Conservation (phyloP, 1,284 basidiomycete genomes). For the Vanrija humicola region DNA sequence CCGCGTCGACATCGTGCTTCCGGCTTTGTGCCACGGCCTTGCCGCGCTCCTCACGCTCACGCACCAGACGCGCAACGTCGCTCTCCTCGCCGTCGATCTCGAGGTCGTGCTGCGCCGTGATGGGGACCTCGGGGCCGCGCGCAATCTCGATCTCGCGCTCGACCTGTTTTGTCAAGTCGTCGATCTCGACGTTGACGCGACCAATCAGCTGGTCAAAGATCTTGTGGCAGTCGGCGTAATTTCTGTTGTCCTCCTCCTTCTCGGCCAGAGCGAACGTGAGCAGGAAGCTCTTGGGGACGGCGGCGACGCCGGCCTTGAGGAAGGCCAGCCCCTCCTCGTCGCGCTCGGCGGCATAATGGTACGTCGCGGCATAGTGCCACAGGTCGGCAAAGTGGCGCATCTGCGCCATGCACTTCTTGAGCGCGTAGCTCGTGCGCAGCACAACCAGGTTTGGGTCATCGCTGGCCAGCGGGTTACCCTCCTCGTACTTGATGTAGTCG, state of each 20-base stretch:
- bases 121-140: constrained; percentile 46
- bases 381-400: constrained; percentile 96
- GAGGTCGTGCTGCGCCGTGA: constrained; percentile 21
- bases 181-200: constrained; percentile 66
- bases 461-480: constrained; percentile 82
- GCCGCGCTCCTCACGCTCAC: constrained; percentile 61
- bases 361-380: constrained; percentile 89
- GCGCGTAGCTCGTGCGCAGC: constrained; percentile 72
- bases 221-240: constrained; percentile 63
- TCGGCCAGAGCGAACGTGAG: constrained; percentile 89
- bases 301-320: constrained; percentile 78
- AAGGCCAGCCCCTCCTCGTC: constrained; percentile 76
- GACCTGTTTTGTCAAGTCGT: constrained; percentile 60
- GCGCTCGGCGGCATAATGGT: constrained; percentile 69
- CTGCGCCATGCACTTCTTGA: constrained; percentile 72
- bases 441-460: constrained; percentile 68
- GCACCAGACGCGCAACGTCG: constrained; percentile 55
- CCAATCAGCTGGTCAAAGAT: constrained; percentile 69
- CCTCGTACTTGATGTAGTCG: constrained; percentile 91
- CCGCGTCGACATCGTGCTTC: constrained; percentile 52
- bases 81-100: constrained; percentile 40
- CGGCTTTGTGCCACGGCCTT: constrained; percentile 48
- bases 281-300: constrained; percentile 82
- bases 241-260: constrained; percentile 64
- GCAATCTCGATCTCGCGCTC: constrained; percentile 51